Evolutionary conservation across 2,329 filamentous ascomycete genomes (phyloP).

Genomic region (Annulohypoxylon truncatum): DNA sequence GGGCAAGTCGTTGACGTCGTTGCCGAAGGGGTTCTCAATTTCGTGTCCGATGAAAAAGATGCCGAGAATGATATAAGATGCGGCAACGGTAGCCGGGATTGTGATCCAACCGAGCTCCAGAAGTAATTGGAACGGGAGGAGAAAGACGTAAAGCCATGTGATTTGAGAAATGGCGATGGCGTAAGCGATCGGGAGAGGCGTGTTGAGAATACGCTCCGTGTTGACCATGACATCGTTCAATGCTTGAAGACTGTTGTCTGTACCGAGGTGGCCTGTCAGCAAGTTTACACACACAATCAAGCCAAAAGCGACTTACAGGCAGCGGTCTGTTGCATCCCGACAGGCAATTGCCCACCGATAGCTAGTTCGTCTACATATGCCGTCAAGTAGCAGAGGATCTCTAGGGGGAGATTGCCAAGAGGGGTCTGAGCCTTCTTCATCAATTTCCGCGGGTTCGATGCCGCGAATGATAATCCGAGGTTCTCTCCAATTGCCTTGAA

Average conservation of each 20-base stretch:
- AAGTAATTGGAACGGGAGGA: slow-evolving; percentile 84
- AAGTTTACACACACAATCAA: slow-evolving; percentile 29
- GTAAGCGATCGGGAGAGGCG: slow-evolving; percentile 85
- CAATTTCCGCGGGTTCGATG: slow-evolving; percentile 80
- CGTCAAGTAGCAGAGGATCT: slow-evolving; percentile 79
- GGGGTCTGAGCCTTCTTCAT: slow-evolving; percentile 79
- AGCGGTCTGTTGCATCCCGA: slow-evolving; percentile 69
- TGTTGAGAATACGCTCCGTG: slow-evolving; percentile 82
- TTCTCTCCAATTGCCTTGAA: slow-evolving; percentile 78
- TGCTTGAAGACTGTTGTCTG: slow-evolving; percentile 68
- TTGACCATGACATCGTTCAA: slow-evolving; percentile 79
- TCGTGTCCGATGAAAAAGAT: slow-evolving; percentile 80
- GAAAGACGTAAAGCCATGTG: slow-evolving; percentile 84
- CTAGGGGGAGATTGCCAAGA: slow-evolving; percentile 84
- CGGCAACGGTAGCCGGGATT: slow-evolving; percentile 78
- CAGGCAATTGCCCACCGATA: slow-evolving; percentile 63
- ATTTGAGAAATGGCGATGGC: slow-evolving; percentile 87
- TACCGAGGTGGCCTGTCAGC: slow-evolving; percentile 43
- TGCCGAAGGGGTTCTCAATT: slow-evolving; percentile 87
- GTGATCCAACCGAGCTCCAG: slow-evolving; percentile 74
- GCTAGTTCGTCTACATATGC: slow-evolving; percentile 73
- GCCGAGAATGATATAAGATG: slow-evolving; percentile 85
- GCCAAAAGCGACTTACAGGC: slow-evolving; percentile 52
- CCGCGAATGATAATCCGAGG: slow-evolving; percentile 80
- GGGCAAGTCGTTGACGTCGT: slow-evolving; percentile 84